These are phyloP conservation scores for Udeniomyces megalosporus DNA, from an alignment of 768 basidiomycete species.

Conservation along the genomic window DNA sequence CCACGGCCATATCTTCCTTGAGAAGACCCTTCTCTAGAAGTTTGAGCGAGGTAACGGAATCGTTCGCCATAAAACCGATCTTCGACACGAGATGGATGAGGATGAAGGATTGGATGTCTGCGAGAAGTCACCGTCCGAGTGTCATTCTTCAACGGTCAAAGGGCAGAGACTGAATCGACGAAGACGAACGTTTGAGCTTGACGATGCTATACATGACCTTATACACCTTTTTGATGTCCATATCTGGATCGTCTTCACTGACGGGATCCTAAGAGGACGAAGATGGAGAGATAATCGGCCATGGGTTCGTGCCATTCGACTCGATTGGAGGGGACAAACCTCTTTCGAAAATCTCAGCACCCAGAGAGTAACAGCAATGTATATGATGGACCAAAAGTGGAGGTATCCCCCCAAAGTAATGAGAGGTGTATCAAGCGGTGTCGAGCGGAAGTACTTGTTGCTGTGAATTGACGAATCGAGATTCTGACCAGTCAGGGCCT, in stretches of 20 bases:
- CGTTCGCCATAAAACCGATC: conserved; percentile 85
- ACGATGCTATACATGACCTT: conserved; percentile 88
- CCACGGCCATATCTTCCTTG: conserved; percentile 87
- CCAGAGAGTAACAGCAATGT: conserved; percentile 74
- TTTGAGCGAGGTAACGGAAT: conserved; percentile 77
- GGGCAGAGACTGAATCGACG: not conserved
- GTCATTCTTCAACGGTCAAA: too few relatives aligned
- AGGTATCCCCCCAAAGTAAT: conserved; percentile 58
- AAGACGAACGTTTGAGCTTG: conserved; percentile 63
- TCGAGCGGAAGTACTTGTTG: conserved; percentile 35
- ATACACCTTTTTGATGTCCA: conserved; percentile 81
- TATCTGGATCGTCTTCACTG: conserved; percentile 51
- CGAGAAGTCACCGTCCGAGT: too few relatives aligned
- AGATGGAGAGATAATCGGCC: not conserved
- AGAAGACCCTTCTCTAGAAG: conserved; percentile 92
- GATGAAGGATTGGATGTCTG: conserved; percentile 81
- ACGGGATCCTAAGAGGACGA: conserved; percentile 47
- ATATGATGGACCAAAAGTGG: conserved; percentile 67
- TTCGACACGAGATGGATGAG: conserved; percentile 79
- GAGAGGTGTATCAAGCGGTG: conserved; percentile 31
- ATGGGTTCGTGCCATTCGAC: too few relatives aligned
- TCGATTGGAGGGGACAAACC: conserved; percentile 34
- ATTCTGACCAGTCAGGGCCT: too few relatives aligned
- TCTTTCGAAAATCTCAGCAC: conserved; percentile 76
- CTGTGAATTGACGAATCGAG: too few relatives aligned